Conservation (phyloP, 2,329 filamentous ascomycete species). For the Ceratocystis harringtonii region DNA sequence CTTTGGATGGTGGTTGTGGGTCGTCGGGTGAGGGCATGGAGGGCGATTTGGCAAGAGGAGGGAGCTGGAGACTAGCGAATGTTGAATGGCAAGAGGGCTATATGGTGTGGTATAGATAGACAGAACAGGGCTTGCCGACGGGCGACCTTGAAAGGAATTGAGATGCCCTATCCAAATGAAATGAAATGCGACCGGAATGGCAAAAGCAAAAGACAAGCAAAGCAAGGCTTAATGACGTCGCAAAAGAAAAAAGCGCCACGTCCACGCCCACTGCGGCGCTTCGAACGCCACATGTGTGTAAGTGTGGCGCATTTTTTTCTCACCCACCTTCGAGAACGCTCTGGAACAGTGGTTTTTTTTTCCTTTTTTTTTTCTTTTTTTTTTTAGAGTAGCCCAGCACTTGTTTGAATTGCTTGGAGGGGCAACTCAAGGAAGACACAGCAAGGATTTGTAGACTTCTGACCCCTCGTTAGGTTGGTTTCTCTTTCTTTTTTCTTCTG, state of each 20-base stretch:
- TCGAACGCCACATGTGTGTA: not conserved
- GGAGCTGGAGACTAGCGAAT: not conserved
- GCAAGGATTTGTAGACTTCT: constrained; percentile 1
- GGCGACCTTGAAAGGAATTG: not conserved
- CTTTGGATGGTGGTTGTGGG: constrained; percentile 29
- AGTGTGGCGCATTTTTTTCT: not conserved
- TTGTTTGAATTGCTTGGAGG: not conserved
- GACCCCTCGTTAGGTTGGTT: not conserved
- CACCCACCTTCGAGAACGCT: not conserved
- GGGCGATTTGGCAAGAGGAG: not conserved
- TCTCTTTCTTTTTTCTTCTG: not conserved
- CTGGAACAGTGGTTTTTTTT: not conserved
- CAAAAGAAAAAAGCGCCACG: not conserved
- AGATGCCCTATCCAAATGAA: not conserved
- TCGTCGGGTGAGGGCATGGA: not conserved
- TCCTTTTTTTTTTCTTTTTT: too few relatives aligned
- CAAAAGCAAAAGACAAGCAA: not conserved
- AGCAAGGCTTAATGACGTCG: not conserved
- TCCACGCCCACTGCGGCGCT: not conserved
- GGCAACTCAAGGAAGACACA: not conserved
- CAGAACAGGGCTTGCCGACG: not conserved
- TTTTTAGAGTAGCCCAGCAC: too few relatives aligned
- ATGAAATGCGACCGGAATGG: not conserved
- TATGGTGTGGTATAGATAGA: not conserved
- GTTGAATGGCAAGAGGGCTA: not conserved